Evolutionary conservation across 2,329 filamentous ascomycete species (phyloP).

Genomic region (Aschersonia sp.): DNA sequence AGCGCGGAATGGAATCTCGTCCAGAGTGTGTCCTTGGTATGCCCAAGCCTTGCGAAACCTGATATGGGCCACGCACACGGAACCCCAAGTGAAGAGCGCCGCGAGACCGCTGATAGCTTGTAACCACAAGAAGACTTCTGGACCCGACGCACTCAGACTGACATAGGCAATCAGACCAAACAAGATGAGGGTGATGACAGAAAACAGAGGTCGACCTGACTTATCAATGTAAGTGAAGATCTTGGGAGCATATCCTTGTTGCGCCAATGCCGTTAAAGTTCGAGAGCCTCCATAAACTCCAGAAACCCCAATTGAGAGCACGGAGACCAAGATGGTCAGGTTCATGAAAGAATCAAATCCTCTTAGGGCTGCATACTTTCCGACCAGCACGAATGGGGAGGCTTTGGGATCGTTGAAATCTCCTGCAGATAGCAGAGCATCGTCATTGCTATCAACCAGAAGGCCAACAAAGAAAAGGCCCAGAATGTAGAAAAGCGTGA

Average conservation of each 20-base stretch:
- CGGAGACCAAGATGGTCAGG: conserved; percentile 41
- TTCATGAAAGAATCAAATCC: conserved; percentile 45
- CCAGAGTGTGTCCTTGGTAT: conserved; percentile 42
- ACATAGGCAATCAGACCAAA: conserved; percentile 33
- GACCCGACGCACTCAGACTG: conserved; percentile 25
- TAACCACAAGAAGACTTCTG: conserved; percentile 45
- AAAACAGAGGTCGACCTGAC: conserved; percentile 37
- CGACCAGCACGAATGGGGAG: conserved; percentile 45
- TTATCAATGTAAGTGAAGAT: conserved; percentile 43
- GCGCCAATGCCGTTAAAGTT: conserved; percentile 42
- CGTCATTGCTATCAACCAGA: conserved; percentile 30
- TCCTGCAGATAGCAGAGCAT: conserved; percentile 23
- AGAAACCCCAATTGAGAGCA: conserved; percentile 44
- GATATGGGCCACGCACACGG: conserved; percentile 49
- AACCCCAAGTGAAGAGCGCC: conserved; percentile 50
- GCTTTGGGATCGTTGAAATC: conserved; percentile 21
- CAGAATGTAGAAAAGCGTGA: conserved; percentile 39
- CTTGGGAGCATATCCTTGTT: conserved; percentile 43
- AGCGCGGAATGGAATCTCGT: conserved; percentile 51
- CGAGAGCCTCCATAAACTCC: conserved; percentile 45
- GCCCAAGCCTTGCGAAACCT: conserved; percentile 49
- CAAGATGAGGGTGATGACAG: conserved; percentile 29
- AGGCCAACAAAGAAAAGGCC: conserved; percentile 38
- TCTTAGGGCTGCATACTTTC: conserved; percentile 34
- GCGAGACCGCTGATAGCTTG: conserved; percentile 47